Conservation (phyloP, 2,329 filamentous ascomycete genomes). For the Macrophomina pseudophaseolina region DNA sequence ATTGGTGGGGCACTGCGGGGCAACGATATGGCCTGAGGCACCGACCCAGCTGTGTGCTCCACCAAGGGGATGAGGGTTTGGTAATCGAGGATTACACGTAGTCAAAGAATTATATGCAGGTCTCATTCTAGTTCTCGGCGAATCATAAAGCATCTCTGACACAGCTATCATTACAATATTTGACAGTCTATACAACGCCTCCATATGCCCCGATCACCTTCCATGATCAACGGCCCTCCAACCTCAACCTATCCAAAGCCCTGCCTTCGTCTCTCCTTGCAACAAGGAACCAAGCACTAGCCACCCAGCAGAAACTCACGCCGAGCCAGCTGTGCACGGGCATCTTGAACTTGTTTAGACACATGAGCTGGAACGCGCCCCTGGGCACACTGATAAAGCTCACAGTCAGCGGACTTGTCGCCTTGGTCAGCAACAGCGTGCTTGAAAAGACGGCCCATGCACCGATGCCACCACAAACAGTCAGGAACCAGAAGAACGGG, state of each 20-base stretch:
- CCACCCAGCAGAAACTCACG: constrained; percentile 56
- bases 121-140: not conserved
- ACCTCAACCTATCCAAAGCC: constrained; percentile 37
- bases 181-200: not conserved
- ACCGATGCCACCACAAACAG: constrained; percentile 54
- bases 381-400: constrained; percentile 57
- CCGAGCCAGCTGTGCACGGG: constrained; percentile 59
- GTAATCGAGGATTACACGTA: not conserved
- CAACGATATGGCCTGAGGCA: not conserved
- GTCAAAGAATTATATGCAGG: not conserved
- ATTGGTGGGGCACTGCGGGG: constrained; percentile 23
- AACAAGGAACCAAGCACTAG: constrained; percentile 56
- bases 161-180: not conserved
- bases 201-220: not conserved
- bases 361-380: constrained; percentile 54
- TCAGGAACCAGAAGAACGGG: constrained; percentile 62
- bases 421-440: constrained; percentile 55
- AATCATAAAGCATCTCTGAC: not conserved
- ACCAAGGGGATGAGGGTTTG: too few species aligned
- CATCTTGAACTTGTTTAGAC: constrained; percentile 55
- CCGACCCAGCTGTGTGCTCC: too few species aligned
- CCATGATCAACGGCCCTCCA: constrained; percentile 35
- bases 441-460: constrained; percentile 55
- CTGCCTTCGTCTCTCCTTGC: constrained; percentile 50
- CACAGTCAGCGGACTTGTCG: constrained; percentile 57